phyloP scores from a whole-genome alignment of 2,329 filamentous ascomycete species.

The Podosphaera aphanis region DNA sequence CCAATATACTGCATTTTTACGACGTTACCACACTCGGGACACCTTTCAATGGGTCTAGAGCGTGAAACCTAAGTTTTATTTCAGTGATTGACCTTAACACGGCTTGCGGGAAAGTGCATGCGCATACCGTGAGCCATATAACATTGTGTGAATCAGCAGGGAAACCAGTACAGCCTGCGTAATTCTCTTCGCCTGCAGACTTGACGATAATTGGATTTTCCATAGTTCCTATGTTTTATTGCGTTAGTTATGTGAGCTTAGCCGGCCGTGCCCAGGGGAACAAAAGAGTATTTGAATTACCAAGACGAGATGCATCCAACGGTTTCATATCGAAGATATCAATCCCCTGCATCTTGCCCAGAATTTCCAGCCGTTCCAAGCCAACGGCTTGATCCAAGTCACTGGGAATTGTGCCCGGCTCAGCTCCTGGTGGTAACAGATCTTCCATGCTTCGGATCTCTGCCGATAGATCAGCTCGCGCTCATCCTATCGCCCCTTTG shows the following conservation, averaged over 20 bases:
- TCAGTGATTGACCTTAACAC: background rate
- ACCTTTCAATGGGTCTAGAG: conserved; percentile 79
- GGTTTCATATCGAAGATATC: conserved; percentile 98
- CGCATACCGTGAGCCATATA: conserved; percentile 66
- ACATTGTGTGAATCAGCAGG: conserved; percentile 82
- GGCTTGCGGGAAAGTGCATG: background rate
- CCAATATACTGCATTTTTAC: conserved; percentile 98
- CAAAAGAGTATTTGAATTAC: no score
- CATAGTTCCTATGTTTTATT: conserved; percentile 42
- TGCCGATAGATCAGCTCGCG: conserved; percentile 19
- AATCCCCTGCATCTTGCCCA: conserved; percentile 97
- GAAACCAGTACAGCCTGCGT: conserved; percentile 81
- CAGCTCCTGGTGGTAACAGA: conserved; percentile 62
- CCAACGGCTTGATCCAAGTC: conserved; percentile 91
- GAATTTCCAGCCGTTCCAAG: conserved; percentile 93
- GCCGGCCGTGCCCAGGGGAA: no score
- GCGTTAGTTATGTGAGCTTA: background rate
- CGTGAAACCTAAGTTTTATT: conserved; percentile 45
- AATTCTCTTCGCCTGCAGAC: conserved; percentile 89
- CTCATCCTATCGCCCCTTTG: background rate
- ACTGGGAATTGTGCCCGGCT: conserved; percentile 65
- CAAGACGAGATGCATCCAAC: conserved; percentile 70
- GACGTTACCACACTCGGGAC: conserved; percentile 85
- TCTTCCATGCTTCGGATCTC: conserved; percentile 68
- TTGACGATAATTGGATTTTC: conserved; percentile 76